Evolutionary conservation across 2,329 filamentous ascomycete genomes (phyloP).

Genomic region (Byssoonygena ceratinophila): DNA sequence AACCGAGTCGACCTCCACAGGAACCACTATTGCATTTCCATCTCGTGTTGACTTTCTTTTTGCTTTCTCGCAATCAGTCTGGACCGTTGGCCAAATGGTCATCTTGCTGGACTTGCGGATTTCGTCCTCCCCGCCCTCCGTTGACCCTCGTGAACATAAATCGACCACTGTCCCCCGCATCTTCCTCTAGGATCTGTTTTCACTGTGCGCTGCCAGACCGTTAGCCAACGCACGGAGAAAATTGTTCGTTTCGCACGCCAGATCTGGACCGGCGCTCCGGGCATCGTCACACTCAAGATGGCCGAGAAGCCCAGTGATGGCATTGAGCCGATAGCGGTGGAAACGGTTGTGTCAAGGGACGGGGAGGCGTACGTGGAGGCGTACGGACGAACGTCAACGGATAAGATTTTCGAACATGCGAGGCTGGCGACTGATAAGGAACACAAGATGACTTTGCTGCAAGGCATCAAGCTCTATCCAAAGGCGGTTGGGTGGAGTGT

Average conservation of each 20-base stretch:
- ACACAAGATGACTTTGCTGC: slow-evolving; percentile 58
- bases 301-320: not conserved
- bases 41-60: not conserved
- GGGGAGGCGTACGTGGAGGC: not conserved
- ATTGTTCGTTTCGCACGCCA: not conserved
- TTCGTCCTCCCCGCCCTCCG: not conserved
- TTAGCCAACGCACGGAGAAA: not conserved
- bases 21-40: not conserved
- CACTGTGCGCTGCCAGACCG: not conserved
- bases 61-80: not conserved
- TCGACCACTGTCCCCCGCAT: not conserved
- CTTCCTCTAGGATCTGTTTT: not conserved
- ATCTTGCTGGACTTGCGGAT: not conserved
- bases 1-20: not conserved
- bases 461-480: slow-evolving; percentile 73
- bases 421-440: slow-evolving; percentile 38
- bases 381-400: not conserved
- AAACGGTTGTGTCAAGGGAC: not conserved
- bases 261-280: no score
- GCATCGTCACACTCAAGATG: no score
- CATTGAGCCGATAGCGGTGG: not conserved
- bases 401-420: slow-evolving; percentile 24
- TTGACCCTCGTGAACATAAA: not conserved
- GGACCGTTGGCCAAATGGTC: not conserved
- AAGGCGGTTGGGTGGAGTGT: slow-evolving; percentile 78